These are phyloP conservation scores for Tricholomella constricta DNA, from an alignment of 768 basidiomycete genomes.

Conservation along the genomic window DNA sequence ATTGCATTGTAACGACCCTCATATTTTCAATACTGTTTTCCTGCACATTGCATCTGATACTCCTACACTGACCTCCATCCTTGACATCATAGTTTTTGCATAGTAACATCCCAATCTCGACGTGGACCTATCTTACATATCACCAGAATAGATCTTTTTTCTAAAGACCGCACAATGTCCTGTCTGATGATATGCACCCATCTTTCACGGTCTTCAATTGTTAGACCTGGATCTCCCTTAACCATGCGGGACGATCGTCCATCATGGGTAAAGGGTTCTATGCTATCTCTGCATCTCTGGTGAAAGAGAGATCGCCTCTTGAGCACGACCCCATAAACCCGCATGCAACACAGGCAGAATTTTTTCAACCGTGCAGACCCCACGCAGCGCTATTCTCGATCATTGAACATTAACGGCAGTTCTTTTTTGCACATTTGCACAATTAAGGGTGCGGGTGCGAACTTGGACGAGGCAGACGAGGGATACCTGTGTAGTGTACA, in stretches of 20 bases:
- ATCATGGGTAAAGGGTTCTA: no score
- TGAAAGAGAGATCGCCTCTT: neutral
- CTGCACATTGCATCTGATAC: slow-evolving; percentile 20
- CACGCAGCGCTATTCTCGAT: neutral
- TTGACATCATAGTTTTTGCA: slow-evolving; percentile 30
- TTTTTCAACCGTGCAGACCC: no score
- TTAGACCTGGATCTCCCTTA: no score
- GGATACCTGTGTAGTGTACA: no score
- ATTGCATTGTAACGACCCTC: slow-evolving; percentile 18
- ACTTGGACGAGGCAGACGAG: neutral
- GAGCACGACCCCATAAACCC: neutral
- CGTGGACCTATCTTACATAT: slow-evolving; percentile 24
- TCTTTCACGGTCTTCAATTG: no score
- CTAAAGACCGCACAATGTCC: neutral
- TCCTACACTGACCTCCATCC: slow-evolving; percentile 13
- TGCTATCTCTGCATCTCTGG: no score
- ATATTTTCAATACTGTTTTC: slow-evolving; percentile 8
- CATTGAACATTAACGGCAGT: neutral
- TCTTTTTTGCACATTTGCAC: neutral
- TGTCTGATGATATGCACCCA: no score
- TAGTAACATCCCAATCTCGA: slow-evolving; percentile 26
- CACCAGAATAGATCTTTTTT: slow-evolving; percentile 21
- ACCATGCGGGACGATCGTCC: no score
- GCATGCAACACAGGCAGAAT: neutral
- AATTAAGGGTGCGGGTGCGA: neutral